These are phyloP conservation scores for sweet orange (Citrus sinensis) DNA, from an alignment of 345 rosid genomes.

Conservation along the genomic window DNA sequence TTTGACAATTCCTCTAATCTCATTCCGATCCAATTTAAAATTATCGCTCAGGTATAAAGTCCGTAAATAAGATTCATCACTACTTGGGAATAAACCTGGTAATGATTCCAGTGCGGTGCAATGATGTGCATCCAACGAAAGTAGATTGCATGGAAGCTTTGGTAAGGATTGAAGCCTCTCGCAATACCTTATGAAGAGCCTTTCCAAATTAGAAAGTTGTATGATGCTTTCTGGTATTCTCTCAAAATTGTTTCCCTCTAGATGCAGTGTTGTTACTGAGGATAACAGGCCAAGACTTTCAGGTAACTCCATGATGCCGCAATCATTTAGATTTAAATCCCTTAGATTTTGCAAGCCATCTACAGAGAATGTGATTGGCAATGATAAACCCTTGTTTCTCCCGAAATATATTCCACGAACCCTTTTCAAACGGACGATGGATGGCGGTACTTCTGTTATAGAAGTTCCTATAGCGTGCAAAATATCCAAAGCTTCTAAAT, in stretches of 20 bases:
- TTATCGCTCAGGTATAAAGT: background rate
- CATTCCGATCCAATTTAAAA: background rate
- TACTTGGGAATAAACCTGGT: background rate
- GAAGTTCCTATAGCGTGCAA: slow-evolving; percentile 16
- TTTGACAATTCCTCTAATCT: background rate
- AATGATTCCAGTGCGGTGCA: no score
- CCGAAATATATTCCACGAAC: no score
- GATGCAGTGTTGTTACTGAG: background rate
- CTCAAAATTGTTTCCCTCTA: background rate
- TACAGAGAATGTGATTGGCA: background rate
- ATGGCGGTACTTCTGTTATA: background rate
- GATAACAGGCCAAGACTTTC: background rate
- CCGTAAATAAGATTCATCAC: background rate
- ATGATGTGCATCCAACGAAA: background rate
- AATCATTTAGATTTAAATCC: background rate
- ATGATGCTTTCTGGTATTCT: no score
- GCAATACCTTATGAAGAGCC: no score
- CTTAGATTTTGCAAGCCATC: background rate
- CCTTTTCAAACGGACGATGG: no score
- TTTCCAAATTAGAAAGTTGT: no score
- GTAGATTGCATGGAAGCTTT: no score
- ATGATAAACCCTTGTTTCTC: no score
- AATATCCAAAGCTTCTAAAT: background rate
- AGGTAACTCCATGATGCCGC: background rate
- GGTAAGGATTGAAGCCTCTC: no score